phyloP scores from a whole-genome alignment of 495 filamentous ascomycete genomes.

The Mycothermus thermophilus region DNA sequence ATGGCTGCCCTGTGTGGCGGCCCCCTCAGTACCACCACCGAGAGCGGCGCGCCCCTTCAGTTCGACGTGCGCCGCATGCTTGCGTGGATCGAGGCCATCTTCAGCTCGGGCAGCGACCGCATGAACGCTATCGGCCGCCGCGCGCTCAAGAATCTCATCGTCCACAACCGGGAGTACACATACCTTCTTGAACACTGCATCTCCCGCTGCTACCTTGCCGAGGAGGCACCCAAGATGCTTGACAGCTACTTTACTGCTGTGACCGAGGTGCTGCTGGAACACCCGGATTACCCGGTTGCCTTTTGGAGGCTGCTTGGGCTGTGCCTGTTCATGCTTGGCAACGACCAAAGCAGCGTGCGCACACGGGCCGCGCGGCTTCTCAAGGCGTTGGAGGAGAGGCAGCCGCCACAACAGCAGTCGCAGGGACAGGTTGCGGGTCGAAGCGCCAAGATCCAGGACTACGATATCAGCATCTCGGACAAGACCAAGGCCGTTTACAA shows the following conservation, averaged over 20 bases:
- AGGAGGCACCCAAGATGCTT: slow-evolving; percentile 63
- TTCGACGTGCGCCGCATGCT: slow-evolving; percentile 90
- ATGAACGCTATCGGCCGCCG: slow-evolving; percentile 83
- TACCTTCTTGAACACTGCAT: slow-evolving; percentile 79
- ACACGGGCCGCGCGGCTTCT: slow-evolving; percentile 81
- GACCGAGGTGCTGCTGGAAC: slow-evolving; percentile 67
- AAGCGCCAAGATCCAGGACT: slow-evolving; percentile 84
- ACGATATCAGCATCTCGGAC: slow-evolving; percentile 95
- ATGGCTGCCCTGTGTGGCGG: slow-evolving; percentile 94
- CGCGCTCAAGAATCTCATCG: slow-evolving; percentile 79
- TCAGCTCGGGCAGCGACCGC: slow-evolving; percentile 75
- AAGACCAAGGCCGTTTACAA: slow-evolving; percentile 98
- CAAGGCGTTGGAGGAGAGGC: slow-evolving; percentile 67
- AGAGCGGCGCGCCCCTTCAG: slow-evolving; percentile 65
- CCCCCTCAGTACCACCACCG: slow-evolving; percentile 74
- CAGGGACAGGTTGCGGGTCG: too few species aligned
- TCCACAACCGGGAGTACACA: slow-evolving; percentile 75
- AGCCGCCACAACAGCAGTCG: too few species aligned
- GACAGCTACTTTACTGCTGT: slow-evolving; percentile 95
- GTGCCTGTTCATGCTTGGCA: slow-evolving; percentile 80
- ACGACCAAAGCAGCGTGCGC: slow-evolving; percentile 72
- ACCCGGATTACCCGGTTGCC: slow-evolving; percentile 60
- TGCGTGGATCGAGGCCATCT: slow-evolving; percentile 87
- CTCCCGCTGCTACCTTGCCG: slow-evolving; percentile 70
- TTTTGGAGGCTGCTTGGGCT: slow-evolving; percentile 86